Percentiles rank a stretch among this genome's conserved stretches.
Conservation (phyloP, 1,139 yeast species). For the Barnettozyma hawaiiensis region DNA sequence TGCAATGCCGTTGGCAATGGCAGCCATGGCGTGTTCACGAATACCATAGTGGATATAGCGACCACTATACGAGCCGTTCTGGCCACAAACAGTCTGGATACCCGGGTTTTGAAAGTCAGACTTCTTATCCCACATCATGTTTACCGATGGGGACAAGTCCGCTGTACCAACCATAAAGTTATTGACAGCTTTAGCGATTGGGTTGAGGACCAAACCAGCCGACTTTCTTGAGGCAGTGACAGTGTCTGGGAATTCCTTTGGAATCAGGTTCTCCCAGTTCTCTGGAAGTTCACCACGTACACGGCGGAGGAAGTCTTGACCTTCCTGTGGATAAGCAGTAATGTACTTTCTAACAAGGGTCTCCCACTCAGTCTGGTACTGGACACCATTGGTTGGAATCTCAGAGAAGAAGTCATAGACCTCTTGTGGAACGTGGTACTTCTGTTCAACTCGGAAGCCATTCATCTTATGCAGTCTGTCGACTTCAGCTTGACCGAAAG, state of each 20-base stretch:
- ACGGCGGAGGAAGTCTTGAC: not conserved
- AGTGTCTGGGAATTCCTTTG: not conserved
- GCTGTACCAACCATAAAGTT: conserved; percentile 29
- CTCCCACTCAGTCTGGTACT: not conserved
- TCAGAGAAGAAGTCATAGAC: not conserved
- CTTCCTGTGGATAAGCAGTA: not conserved
- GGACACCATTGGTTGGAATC: not conserved
- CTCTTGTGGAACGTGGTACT: conserved; percentile 23
- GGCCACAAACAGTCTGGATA: conserved; percentile 26
- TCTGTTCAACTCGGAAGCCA: conserved; percentile 22
- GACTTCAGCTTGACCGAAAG: conserved; percentile 28
- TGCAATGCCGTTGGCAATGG: conserved; percentile 35
- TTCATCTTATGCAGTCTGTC: conserved; percentile 23
- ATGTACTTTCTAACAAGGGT: not conserved
- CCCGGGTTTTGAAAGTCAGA: conserved; percentile 29
- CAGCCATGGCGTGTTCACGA: conserved; percentile 35
- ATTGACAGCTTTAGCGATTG: not conserved
- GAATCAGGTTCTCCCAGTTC: not conserved
- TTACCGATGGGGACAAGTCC: conserved; percentile 30
- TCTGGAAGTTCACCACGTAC: not conserved
- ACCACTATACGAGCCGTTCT: conserved; percentile 29
- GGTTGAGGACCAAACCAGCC: not conserved
- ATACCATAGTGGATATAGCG: conserved; percentile 33
- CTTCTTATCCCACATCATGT: conserved; percentile 27
- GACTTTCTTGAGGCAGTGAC: not conserved